Conservation (phyloP, 306 rosid genomes). For the Begonia fuchsioides region DNA sequence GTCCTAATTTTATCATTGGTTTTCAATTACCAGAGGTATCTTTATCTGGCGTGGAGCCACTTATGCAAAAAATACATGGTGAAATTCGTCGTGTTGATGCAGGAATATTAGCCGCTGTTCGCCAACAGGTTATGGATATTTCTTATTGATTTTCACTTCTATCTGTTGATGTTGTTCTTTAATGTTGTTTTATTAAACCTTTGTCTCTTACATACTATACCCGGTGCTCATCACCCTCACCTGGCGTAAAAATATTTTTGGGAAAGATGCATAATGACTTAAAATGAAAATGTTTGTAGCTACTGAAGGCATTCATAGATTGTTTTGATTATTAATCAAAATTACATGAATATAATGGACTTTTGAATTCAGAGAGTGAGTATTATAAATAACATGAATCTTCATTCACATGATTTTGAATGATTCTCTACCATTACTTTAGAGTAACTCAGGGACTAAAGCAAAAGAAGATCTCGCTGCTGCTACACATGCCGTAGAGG, state of each 20-base stretch:
- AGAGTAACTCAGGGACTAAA: conserved; percentile 96
- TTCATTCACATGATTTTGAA: conserved; percentile 3
- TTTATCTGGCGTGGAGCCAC: conserved; percentile 83
- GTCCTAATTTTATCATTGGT: conserved; percentile 5
- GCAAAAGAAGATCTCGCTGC: conserved; percentile 98
- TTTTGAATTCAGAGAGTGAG: too few relatives aligned
- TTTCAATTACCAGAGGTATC: conserved; percentile 50
- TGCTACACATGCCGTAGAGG: conserved; percentile 87
- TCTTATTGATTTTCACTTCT: conserved; percentile 1
- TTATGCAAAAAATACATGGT: conserved; percentile 88
- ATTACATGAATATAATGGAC: too few relatives aligned
- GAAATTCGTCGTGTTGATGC: conserved; percentile 93
- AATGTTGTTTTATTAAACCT: conserved; percentile 28
- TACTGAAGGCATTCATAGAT: too few relatives aligned
- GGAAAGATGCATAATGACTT: neutral
- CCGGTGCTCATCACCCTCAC: too few relatives aligned
- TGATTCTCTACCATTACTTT: conserved; percentile 23
- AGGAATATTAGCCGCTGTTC: conserved; percentile 84
- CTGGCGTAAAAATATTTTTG: too few relatives aligned
- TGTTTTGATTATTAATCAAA: too few relatives aligned
- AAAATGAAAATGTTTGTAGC: neutral
- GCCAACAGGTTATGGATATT: conserved; percentile 56
- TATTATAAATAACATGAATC: too few relatives aligned
- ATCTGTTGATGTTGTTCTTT: neutral
- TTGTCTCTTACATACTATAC: neutral